Base-by-base conservation (phyloP, 495 filamentous ascomycete species). In the Mytilinidion resinicola region DNA sequence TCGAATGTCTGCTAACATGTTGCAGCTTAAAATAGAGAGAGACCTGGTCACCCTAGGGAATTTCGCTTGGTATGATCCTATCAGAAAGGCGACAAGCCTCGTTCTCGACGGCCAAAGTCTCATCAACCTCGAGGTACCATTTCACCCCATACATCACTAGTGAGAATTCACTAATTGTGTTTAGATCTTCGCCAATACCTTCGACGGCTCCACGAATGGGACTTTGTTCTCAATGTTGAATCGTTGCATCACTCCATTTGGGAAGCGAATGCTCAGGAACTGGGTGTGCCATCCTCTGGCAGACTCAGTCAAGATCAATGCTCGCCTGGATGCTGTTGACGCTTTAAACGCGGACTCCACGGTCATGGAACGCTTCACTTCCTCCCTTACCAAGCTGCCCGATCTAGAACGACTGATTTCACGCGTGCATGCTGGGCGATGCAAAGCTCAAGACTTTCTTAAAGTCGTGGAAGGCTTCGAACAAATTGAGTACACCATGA, bases 211-310 rank as follows among this genome's bases (percentile, higher is more conserved):
- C 15, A 64, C 77, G 0, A 84, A 92, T 12, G 95, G 95, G 20
- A 97, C 93, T 0, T 74, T 99, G 3, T 97, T 96, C 75, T 80
- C 80, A 12, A 82, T 97, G 41, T 78, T 99, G 11, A 97, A 99
- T 71, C 82, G 89, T 21, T 99, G 95, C 70, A 86, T 96, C 56
- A 96, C 95, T 1, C 92, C 95, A 0, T 99, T 97, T 65, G 95
- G 92, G 52, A 99, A 99, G 76, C 85, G 95, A 4, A 87, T 93
- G 73, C 91, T 97, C 72, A 85, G 91, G 39, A 91, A 96, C 71
- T 99, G 95, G 95, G 87, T 97, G 3, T 97, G 93, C 73, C 95
- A 97, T 65, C 95, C 95, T 0, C 78, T 99, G 34, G 87, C 89
- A 59, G 88, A 96, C 73, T 80, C 87, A 17, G 72, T 78, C 19